These are phyloP conservation scores for Pythium diclinum DNA, from an alignment of 352 stramenopile species.

Conservation along the genomic window DNA sequence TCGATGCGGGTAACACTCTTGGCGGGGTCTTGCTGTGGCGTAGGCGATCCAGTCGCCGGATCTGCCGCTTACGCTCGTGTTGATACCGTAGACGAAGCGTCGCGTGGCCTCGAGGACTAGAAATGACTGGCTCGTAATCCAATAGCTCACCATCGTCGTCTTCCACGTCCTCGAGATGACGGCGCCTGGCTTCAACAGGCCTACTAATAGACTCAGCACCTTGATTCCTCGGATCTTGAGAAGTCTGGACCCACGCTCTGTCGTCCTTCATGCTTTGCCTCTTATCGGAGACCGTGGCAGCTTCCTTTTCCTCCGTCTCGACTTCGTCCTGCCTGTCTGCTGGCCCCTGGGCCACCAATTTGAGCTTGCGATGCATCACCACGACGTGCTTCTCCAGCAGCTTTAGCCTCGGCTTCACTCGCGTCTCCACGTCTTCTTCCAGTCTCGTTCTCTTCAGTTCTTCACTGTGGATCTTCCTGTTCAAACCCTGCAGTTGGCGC, in stretches of 20 bases:
- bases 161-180: not conserved
- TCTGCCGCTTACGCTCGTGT: slow-evolving; percentile 4
- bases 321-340: not conserved
- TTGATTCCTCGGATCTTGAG: not conserved
- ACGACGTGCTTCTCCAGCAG: slow-evolving; percentile 13
- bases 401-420: not conserved
- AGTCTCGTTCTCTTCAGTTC: not conserved
- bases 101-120: not conserved
- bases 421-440: not conserved
- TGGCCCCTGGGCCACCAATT: not conserved
- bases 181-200: not conserved
- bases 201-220: not conserved
- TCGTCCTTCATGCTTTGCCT: not conserved
- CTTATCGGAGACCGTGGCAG: not conserved
- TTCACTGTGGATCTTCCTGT: not conserved
- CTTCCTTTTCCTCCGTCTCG: not conserved
- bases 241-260: not conserved
- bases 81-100: slow-evolving; percentile 9
- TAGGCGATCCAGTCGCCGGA: slow-evolving; percentile 7
- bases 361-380: slow-evolving; percentile 12
- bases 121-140: not conserved
- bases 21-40: not conserved
- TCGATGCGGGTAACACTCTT: not conserved
- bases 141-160: not conserved
- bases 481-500: not conserved